Conservation (phyloP, 2,329 filamentous ascomycete genomes). For the Teratosphaeria viscida region DNA sequence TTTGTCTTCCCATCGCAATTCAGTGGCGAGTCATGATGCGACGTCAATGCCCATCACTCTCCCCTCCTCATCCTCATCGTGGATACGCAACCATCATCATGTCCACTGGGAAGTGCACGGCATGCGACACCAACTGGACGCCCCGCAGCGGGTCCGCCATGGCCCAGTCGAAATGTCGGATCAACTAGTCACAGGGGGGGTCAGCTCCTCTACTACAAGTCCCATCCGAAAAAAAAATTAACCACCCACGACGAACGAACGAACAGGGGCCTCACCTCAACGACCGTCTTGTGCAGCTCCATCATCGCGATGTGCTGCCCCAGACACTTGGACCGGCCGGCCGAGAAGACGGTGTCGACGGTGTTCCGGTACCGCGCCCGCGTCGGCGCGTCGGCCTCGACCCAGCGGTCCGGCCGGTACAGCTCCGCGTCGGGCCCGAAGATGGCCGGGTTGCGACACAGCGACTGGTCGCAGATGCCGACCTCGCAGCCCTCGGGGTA, state of each 20-base stretch:
- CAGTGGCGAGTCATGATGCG: too few relatives aligned
- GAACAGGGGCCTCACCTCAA: constrained; percentile 30
- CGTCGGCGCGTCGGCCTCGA: constrained; percentile 29
- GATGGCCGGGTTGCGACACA: constrained; percentile 29
- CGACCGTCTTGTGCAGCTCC: constrained; percentile 40
- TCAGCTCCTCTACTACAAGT: neutral
- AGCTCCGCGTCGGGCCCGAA: constrained; percentile 32
- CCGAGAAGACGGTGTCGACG: constrained; percentile 36
- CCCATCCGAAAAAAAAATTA: neutral
- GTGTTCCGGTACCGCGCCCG: constrained; percentile 30
- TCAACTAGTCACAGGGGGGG: constrained; percentile 15
- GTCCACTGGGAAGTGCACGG: constrained; percentile 7
- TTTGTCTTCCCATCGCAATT: too few relatives aligned
- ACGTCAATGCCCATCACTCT: neutral
- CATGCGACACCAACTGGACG: constrained; percentile 3
- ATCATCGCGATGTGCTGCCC: constrained; percentile 40
- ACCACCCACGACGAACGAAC: neutral
- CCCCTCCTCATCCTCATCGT: neutral
- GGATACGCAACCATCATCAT: constrained; percentile 8
- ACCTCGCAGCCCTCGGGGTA: constrained; percentile 40
- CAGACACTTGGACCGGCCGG: constrained; percentile 38
- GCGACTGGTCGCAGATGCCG: constrained; percentile 33
- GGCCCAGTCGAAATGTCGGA: constrained; percentile 9
- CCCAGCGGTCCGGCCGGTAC: constrained; percentile 43
- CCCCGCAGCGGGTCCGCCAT: constrained; percentile 8